Evolutionary conservation across 176 grass and related monocot species (phyloP).

Genomic region (maize (Zea mays)): DNA sequence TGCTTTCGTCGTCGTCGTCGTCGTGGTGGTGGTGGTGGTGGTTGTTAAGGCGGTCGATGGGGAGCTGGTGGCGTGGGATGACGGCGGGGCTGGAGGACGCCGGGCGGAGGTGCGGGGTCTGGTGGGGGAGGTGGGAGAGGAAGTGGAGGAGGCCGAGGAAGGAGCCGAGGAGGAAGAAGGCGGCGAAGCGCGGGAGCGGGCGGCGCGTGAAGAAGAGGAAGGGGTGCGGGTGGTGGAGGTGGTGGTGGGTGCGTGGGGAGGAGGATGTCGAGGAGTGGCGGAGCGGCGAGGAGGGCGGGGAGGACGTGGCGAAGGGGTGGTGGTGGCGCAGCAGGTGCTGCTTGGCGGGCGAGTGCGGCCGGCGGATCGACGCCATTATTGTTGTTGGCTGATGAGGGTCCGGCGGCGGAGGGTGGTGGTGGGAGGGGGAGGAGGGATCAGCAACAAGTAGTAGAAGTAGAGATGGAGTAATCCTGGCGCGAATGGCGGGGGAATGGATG

Average conservation of each 20-base stretch:
- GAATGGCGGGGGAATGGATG: conserved; percentile 46
- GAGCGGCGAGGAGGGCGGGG: conserved; percentile 43
- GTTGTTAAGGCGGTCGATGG: background rate
- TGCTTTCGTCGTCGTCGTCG: background rate
- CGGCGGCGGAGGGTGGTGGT: background rate
- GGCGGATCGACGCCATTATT: conserved; percentile 61
- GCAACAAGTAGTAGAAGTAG: background rate
- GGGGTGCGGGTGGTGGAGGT: conserved; percentile 15
- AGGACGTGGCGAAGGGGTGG: conserved; percentile 34
- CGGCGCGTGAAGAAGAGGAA: conserved; percentile 42
- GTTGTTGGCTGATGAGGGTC: too few species aligned
- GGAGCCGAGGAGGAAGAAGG: conserved; percentile 80
- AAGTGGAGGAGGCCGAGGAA: conserved; percentile 74
- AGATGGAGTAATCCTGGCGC: conserved; percentile 33
- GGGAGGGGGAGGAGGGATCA: background rate
- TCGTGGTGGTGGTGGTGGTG: too few species aligned
- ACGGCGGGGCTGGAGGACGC: background rate
- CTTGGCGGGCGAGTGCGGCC: conserved; percentile 64
- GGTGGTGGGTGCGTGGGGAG: conserved; percentile 27
- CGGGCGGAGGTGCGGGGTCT: conserved; percentile 19
- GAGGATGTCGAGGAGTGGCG: conserved; percentile 40
- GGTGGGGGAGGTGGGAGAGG: conserved; percentile 53
- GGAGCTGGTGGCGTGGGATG: background rate
- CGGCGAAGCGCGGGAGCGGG: conserved; percentile 57
- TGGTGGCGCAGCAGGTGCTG: conserved; percentile 49